A percentile compares a stretch with the other conserved stretches of the same genome.
These are phyloP conservation scores for Neofusicoccum cordaticola DNA, from an alignment of 2,329 filamentous ascomycete genomes.

Conservation along the genomic window DNA sequence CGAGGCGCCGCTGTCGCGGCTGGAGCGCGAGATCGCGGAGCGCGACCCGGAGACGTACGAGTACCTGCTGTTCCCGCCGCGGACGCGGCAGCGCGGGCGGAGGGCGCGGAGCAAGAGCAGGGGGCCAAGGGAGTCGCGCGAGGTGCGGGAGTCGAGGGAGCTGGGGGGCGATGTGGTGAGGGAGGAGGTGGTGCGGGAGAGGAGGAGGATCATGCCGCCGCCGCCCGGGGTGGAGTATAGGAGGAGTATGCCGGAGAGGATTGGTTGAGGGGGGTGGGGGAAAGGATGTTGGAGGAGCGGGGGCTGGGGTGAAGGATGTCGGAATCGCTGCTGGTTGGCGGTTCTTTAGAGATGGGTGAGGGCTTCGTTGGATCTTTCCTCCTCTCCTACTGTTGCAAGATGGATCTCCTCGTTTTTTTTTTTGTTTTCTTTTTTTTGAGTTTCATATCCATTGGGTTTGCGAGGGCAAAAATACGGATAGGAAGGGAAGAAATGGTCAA, in stretches of 20 bases:
- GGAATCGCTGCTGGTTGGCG: too few species aligned
- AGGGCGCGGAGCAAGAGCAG: constrained; percentile 1
- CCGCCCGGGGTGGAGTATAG: background rate
- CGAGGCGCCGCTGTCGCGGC: constrained; percentile 44
- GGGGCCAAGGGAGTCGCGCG: background rate
- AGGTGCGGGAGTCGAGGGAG: background rate
- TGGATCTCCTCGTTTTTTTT: too few species aligned
- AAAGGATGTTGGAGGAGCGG: background rate
- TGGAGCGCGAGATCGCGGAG: constrained; percentile 43
- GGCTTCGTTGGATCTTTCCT: too few species aligned
- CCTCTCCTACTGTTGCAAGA: too few species aligned
- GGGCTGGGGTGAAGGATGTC: too few species aligned
- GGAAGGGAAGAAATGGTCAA: too few species aligned
- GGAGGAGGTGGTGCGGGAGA: background rate
- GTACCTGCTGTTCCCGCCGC: constrained; percentile 36
- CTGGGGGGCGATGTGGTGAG: background rate
- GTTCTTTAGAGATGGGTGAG: too few species aligned
- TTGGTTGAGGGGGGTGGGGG: background rate
- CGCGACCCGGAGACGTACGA: constrained; percentile 43
- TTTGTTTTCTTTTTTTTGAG: too few species aligned
- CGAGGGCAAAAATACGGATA: too few species aligned
- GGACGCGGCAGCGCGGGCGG: constrained; percentile 12
- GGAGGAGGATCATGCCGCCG: background rate
- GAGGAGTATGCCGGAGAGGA: background rate
- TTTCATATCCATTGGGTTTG: too few species aligned